Evolutionary conservation across 345 rosid genomes (phyloP).

Genomic region (Streptanthus diversifolius): DNA sequence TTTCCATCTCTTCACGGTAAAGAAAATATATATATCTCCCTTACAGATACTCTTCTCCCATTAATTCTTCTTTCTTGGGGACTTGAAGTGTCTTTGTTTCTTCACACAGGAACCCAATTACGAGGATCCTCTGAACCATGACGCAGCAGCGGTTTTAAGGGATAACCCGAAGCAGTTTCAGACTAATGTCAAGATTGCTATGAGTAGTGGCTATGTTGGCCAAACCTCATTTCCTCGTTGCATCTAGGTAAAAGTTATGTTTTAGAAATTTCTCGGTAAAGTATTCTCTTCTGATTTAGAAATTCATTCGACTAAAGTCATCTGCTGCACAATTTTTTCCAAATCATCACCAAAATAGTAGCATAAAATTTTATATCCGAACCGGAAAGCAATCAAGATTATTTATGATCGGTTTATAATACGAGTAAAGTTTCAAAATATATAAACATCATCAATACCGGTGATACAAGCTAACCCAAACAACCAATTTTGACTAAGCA

Average conservation of each 20-base stretch:
- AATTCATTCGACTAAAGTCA: too few relatives aligned
- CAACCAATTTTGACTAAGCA: background rate
- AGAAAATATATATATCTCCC: background rate
- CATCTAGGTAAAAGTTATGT: conserved; percentile 34
- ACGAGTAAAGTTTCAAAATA: too few relatives aligned
- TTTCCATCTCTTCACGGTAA: conserved; percentile 93
- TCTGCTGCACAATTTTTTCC: too few relatives aligned
- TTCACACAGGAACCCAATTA: conserved; percentile 72
- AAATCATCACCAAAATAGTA: too few relatives aligned
- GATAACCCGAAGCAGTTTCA: conserved; percentile 71
- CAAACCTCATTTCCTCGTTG: conserved; percentile 62
- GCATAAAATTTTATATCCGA: too few relatives aligned
- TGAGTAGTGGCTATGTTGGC: conserved; percentile 76
- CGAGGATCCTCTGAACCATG: conserved; percentile 94
- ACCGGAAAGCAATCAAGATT: too few relatives aligned
- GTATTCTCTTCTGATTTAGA: too few relatives aligned
- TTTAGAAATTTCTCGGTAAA: too few relatives aligned
- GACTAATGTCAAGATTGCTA: conserved; percentile 64
- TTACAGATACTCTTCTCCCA: background rate
- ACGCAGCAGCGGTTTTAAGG: conserved; percentile 82
- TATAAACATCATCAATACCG: too few relatives aligned
- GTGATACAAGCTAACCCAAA: background rate
- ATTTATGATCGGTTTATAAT: too few relatives aligned
- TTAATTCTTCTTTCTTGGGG: background rate
- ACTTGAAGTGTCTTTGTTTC: background rate